Base-by-base conservation (phyloP, 352 stramenopile genomes). In the Lagenidium sp. region DNA sequence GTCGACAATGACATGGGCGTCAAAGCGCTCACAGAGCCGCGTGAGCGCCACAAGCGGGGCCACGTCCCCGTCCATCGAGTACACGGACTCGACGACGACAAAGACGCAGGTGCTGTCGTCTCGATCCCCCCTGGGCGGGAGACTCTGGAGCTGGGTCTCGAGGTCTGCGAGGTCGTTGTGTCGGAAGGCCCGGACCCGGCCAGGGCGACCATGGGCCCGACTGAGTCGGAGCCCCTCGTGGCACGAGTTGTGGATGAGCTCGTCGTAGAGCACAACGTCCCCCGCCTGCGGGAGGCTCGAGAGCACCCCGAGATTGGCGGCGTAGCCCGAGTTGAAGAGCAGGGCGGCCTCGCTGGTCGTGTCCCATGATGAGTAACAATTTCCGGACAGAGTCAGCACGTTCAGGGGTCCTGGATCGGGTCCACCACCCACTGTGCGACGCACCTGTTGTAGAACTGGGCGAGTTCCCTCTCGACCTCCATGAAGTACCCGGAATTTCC, bases 61-160 rank as follows among this genome's bases (percentile, higher is more conserved):
- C 19, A 96, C 63, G 61, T 98, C 94, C 12, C 96, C 96, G 72
- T 99, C 95, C 96, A 99, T 99, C 24, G 87, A 98, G 58, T 99
- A 99, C 1, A 99, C 73, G 44, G 87, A 97, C 69, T 99, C 96
- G 18, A 99, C 88, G n/a, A 97, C 85, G 21, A 99, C 82, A 37
- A 98, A 84, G 28, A 97, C 72, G 43, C 75, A 85, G 19, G 56
- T 10, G 2, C 21, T 18, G 3, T 28, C 32, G 16, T 21, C 36
- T n/a, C n/a, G n/a, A n/a, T n/a, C n/a, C n/a, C n/a, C n/a, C n/a
- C n/a, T n/a, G 7, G 34, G n/a, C 4, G 25, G 23, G 41, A 74
- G 21, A 37, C 71, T 38, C 22, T 68, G 19, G 31, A 98, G 52
- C 53, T 91, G 65, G 26, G 36, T 26, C 34, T 76, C 51, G 10